A percentile compares a stretch with the other conserved stretches of the same genome.
These are phyloP conservation scores for Euphorbia schlechtendalii DNA, from an alignment of 441 rosid species.

Conservation along the genomic window DNA sequence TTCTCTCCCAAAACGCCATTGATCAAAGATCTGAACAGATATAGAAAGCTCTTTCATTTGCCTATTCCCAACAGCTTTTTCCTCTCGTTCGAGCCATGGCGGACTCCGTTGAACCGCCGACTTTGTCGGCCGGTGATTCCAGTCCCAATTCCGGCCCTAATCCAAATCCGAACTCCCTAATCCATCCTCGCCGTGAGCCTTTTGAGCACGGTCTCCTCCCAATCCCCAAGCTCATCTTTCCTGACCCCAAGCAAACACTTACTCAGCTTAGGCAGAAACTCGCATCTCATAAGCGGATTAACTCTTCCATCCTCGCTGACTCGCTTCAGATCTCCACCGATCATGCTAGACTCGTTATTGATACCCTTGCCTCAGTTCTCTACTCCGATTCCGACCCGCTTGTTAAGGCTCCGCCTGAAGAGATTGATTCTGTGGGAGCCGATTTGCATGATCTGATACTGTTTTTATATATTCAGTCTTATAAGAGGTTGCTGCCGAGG, in stretches of 20 bases:
- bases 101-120: constrained; percentile 49
- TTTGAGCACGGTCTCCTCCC: constrained; percentile 95
- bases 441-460: constrained; percentile 78
- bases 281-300: constrained; percentile 44
- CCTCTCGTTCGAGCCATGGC: constrained; percentile 37
- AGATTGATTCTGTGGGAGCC: constrained; percentile 59
- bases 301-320: constrained; percentile 59
- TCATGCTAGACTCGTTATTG: constrained; percentile 77
- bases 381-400: constrained; percentile 70
- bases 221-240: constrained; percentile 78
- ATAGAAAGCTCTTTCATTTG: constrained; percentile 2
- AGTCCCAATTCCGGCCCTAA: constrained; percentile 20
- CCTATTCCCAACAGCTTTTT: constrained; percentile 18
- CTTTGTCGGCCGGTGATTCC: constrained; percentile 28
- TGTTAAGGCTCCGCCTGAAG: constrained; percentile 42
- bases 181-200: constrained; percentile 82
- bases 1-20: constrained; percentile 17
- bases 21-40: constrained; percentile 28
- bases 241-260: constrained; percentile 79
- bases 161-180: constrained; percentile 34
- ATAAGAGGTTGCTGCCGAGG: constrained; percentile 82
- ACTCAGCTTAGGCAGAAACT: constrained; percentile 63
- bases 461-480: constrained; percentile 87
- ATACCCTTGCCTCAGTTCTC: constrained; percentile 81
- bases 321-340: constrained; percentile 84